Evolutionary conservation across 2,329 filamentous ascomycete genomes (phyloP).

Genomic region (Tolypocladium amazonense): DNA sequence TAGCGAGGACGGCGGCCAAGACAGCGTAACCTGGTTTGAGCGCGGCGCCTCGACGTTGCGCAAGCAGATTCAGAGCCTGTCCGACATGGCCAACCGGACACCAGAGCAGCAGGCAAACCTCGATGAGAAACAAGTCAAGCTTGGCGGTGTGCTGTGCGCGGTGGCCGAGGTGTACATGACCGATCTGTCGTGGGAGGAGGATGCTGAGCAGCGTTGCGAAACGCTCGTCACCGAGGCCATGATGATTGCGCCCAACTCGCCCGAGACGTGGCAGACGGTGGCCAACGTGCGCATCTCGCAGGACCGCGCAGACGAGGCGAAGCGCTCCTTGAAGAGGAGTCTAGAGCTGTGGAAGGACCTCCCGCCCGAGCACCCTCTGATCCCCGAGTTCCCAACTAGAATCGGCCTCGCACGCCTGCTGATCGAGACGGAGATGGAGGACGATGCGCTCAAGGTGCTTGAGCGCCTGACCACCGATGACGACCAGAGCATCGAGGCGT

Average conservation of each 20-base stretch:
- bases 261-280: slow-evolving; percentile 91
- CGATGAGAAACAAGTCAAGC: slow-evolving; percentile 64
- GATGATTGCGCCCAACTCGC: slow-evolving; percentile 66
- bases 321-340: slow-evolving; percentile 66
- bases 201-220: slow-evolving; percentile 85
- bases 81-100: slow-evolving; percentile 30
- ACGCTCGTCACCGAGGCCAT: slow-evolving; percentile 82
- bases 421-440: slow-evolving; percentile 82
- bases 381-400: slow-evolving; percentile 79
- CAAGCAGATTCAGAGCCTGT: slow-evolving; percentile 55
- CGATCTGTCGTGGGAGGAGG: slow-evolving; percentile 83
- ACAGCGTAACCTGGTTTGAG: slow-evolving; percentile 58
- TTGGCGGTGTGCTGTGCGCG: slow-evolving; percentile 86
- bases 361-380: slow-evolving; percentile 55
- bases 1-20: slow-evolving; percentile 56
- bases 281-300: slow-evolving; percentile 93
- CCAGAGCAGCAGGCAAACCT: slow-evolving; percentile 30
- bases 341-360: slow-evolving; percentile 76
- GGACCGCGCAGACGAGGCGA: slow-evolving; percentile 65
- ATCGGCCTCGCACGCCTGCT: slow-evolving; percentile 76
- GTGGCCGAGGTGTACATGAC: slow-evolving; percentile 99
- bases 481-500: slow-evolving; percentile 87
- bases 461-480: slow-evolving; percentile 80
- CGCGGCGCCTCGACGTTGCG: slow-evolving; percentile 63
- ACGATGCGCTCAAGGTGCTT: slow-evolving; percentile 74